These are phyloP conservation scores for Gossypium schwendimanii DNA, from an alignment of 441 rosid species.

Conservation along the genomic window DNA sequence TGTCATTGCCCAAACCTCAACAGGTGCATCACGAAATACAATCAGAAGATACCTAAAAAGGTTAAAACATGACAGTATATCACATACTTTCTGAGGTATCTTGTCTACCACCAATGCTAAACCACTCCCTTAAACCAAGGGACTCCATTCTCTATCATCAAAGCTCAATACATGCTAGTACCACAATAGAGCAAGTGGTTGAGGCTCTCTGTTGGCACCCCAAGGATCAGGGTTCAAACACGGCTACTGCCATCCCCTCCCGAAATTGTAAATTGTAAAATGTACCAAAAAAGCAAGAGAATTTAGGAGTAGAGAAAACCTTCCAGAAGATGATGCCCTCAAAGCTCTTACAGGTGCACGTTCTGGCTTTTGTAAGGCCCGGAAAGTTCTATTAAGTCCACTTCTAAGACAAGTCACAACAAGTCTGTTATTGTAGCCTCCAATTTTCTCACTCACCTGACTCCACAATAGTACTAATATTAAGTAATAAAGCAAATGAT, in stretches of 20 bases:
- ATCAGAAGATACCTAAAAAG: slow-evolving; percentile 82
- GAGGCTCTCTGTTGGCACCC: no score
- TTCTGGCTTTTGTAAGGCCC: slow-evolving; percentile 91
- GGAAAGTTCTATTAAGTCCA: slow-evolving; percentile 81
- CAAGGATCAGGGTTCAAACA: no score
- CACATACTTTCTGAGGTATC: background rate
- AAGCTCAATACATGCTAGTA: background rate
- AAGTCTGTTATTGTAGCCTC: slow-evolving; percentile 88
- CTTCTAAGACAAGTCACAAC: slow-evolving; percentile 91
- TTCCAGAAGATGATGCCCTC: slow-evolving; percentile 93
- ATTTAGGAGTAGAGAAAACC: slow-evolving; percentile 37
- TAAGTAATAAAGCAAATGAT: slow-evolving; percentile 9
- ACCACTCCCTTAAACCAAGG: background rate
- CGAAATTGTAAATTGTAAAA: no score
- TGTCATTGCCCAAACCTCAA: slow-evolving; percentile 99
- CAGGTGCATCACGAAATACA: slow-evolving; percentile 96
- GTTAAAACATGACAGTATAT: background rate
- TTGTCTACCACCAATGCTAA: background rate
- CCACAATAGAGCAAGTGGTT: no score
- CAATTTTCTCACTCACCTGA: slow-evolving; percentile 85
- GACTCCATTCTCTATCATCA: background rate
- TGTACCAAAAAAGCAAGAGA: background rate
- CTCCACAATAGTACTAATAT: slow-evolving; percentile 15
- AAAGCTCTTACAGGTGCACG: slow-evolving; percentile 91
- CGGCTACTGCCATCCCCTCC: no score